Conservation (phyloP, 2,329 filamentous ascomycete genomes). For the Lachnellula cervina region DNA sequence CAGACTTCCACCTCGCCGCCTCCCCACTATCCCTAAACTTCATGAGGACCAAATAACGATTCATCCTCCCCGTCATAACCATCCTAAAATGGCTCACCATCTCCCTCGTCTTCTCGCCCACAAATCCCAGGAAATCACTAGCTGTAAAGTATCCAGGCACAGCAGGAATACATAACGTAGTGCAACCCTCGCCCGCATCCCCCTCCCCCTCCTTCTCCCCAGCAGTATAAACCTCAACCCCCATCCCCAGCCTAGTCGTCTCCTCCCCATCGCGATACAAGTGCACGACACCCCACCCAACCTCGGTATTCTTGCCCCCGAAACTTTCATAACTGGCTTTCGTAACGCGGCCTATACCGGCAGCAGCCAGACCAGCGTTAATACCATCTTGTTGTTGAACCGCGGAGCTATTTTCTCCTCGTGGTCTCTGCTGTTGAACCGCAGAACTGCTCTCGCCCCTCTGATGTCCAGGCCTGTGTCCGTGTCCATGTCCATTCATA, state of each 20-base stretch:
- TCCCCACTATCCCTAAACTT: constrained; percentile 76
- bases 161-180: constrained; percentile 86
- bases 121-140: constrained; percentile 83
- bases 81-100: constrained; percentile 91
- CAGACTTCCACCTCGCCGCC: constrained; percentile 74
- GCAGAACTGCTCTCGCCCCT: constrained; percentile 28
- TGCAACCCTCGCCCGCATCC: constrained; percentile 62
- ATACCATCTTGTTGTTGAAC: constrained; percentile 13
- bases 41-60: constrained; percentile 91
- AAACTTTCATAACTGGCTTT: constrained; percentile 76
- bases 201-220: constrained; percentile 28
- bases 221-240: constrained; percentile 23
- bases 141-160: constrained; percentile 93
- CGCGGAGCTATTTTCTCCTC: constrained; percentile 36
- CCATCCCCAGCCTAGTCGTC: constrained; percentile 54
- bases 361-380: constrained; percentile 37
- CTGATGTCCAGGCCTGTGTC: background rate
- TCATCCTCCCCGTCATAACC: constrained; percentile 83
- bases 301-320: constrained; percentile 64
- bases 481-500: background rate
- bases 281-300: constrained; percentile 90
- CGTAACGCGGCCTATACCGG: constrained; percentile 54
- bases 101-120: constrained; percentile 80
- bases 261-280: constrained; percentile 84
- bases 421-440: constrained; percentile 27